Evolutionary conservation across 2,329 filamentous ascomycete genomes (phyloP), one percentile per base, ranked within the genome.

Genomic region (Berkeleyomyces rouxiae): DNA sequence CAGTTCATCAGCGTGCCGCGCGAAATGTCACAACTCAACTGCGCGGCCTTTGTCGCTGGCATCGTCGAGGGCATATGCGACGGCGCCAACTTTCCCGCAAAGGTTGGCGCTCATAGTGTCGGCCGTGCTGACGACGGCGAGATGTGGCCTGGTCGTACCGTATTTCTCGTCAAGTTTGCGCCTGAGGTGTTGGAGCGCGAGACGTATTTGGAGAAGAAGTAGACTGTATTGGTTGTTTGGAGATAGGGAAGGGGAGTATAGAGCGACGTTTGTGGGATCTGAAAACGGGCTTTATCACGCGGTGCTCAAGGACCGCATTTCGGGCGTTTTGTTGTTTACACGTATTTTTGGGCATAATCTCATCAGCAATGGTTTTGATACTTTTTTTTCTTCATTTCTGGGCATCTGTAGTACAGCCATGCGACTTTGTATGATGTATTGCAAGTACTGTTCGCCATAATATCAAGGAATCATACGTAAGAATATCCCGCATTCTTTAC

Each of bases 21-120:
- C 70, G 93, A 99, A 75, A 95, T 99, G 88, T 90, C 82, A 74
- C 88, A 93, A 80, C 79, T 99, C 70, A 97, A 96, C 73, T 96
- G 92, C 74, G 93, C 92, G 16, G 93, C 93, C 7, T 99, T 88
- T 71, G 90, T 96, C 23, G 93, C 93, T 0, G 93, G 93, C 16
- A 87, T 99, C 66, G 85, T 99, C 63, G 93, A 99, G 79, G 93
- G 93, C 31, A 85, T 96, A 9, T 96, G 93, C 73, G 93, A 97
- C 74, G 92, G 90, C 7, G 89, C 88, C 49, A 91, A 87, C 5
- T 96, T 96, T 71, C 84, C 87, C 57, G 92, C 90, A 0, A 85
- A 87, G 66, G 93, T 97, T 23, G 93, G 87, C 64, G 92, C 93
- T 67, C 93, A 99, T 72, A 90, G 84, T 66, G 84, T 87, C 69